Evolutionary conservation across 495 filamentous ascomycete genomes (phyloP).

Genomic region (Lasiosphaeris hirsuta): DNA sequence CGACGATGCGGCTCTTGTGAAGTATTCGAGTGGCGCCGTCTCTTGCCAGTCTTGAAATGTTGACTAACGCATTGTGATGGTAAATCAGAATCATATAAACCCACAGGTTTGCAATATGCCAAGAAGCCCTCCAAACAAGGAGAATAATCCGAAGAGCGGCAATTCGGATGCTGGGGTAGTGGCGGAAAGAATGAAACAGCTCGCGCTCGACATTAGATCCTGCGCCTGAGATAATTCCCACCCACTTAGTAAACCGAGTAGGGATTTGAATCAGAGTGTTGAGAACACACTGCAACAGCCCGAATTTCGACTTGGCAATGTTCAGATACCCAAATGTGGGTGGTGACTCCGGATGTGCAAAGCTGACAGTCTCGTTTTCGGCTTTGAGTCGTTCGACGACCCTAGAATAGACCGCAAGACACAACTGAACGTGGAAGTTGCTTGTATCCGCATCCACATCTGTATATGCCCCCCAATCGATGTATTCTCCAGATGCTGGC

Average conservation of each 20-base stretch:
- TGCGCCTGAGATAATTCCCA: slow-evolving; percentile 23
- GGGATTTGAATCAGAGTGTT: not conserved
- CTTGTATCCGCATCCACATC: slow-evolving; percentile 3
- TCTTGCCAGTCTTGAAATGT: slow-evolving; percentile 20
- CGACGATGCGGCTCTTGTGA: slow-evolving; percentile 14
- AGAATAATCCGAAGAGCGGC: slow-evolving; percentile 8
- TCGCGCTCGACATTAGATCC: slow-evolving; percentile 26
- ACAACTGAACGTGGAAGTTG: slow-evolving; percentile 20
- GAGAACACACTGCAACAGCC: slow-evolving; percentile 6
- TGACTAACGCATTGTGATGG: slow-evolving; percentile 19
- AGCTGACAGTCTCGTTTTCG: too few species aligned
- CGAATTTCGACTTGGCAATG: too few species aligned
- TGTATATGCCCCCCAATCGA: slow-evolving; percentile 1
- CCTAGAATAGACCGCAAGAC: slow-evolving; percentile 1
- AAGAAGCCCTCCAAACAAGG: slow-evolving; percentile 15
- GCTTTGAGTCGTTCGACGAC: too few species aligned
- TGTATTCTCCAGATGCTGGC: not conserved
- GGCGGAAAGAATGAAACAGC: slow-evolving; percentile 21
- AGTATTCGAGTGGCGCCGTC: slow-evolving; percentile 20
- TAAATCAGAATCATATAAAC: slow-evolving; percentile 23
- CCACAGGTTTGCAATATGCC: slow-evolving; percentile 18
- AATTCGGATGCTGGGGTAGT: slow-evolving; percentile 1
- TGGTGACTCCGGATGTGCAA: too few species aligned
- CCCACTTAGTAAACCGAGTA: slow-evolving; percentile 19
- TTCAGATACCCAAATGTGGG: too few species aligned